Percentiles rank a stretch among this genome's conserved stretches.
Conservation (phyloP, 1,284 basidiomycete genomes). For the Pisolithus thermaeus region DNA sequence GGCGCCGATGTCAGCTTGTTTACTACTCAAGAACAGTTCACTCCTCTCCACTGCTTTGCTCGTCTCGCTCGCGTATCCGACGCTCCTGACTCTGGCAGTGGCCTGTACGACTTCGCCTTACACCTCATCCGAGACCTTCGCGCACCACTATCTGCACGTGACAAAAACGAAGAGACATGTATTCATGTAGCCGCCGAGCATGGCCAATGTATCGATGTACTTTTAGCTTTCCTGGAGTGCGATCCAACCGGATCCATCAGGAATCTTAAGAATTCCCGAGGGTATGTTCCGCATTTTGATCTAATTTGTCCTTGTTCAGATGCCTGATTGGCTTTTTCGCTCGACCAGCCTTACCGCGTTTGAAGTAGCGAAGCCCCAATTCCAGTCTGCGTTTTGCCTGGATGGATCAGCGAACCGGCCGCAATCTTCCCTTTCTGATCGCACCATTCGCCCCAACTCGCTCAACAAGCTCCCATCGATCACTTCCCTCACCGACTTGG, state of each 20-base stretch:
- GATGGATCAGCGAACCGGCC: conserved; percentile 42
- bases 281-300: conserved; percentile 38
- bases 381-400: conserved; percentile 50
- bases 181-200: conserved; percentile 92
- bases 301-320: background rate
- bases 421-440: conserved; percentile 48
- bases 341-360: conserved; percentile 53
- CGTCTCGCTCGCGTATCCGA: conserved; percentile 38
- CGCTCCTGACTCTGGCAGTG: conserved; percentile 32
- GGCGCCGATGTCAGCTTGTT: conserved; percentile 68
- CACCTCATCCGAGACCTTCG: conserved; percentile 64
- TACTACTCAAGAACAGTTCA: conserved; percentile 57
- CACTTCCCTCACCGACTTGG: conserved; percentile 35
- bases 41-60: conserved; percentile 66
- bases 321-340: conserved; percentile 5
- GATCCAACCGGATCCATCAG: conserved; percentile 50
- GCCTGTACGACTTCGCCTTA: conserved; percentile 51
- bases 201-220: conserved; percentile 64
- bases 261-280: conserved; percentile 59
- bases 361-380: conserved; percentile 60
- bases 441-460: conserved; percentile 49
- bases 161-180: conserved; percentile 85
- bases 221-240: conserved; percentile 57
- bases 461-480: conserved; percentile 35
- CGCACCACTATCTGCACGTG: conserved; percentile 59